A percentile compares a stretch with the other conserved stretches of the same genome.
Evolutionary conservation across 495 filamentous ascomycete genomes (phyloP).

Genomic region (Penicillium longicatenatum): DNA sequence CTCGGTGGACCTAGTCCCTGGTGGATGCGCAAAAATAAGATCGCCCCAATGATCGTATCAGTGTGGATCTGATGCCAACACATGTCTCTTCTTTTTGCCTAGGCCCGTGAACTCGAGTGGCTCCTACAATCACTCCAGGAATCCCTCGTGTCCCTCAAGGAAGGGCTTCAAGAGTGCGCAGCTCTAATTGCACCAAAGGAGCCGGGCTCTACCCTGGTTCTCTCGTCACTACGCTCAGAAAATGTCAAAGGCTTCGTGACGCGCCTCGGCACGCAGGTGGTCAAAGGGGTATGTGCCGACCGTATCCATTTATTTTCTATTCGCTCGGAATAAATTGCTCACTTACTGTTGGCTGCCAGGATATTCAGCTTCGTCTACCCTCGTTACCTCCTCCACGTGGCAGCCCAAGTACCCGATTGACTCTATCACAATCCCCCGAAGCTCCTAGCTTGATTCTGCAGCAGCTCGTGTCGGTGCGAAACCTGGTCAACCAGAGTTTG

Average conservation of each 20-base stretch:
- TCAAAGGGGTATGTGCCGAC: slow-evolving; percentile 65
- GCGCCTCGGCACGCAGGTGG: slow-evolving; percentile 71
- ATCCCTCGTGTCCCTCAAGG: slow-evolving; percentile 73
- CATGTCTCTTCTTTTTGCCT: slow-evolving; percentile 10
- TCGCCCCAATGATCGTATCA: slow-evolving; percentile 9
- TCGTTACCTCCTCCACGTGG: slow-evolving; percentile 52
- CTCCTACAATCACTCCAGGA: slow-evolving; percentile 77
- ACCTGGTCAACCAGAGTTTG: slow-evolving; percentile 74
- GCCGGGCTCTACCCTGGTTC: slow-evolving; percentile 79
- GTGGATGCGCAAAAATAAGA: slow-evolving; percentile 20
- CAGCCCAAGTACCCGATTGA: slow-evolving; percentile 53
- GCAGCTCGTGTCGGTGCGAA: slow-evolving; percentile 68
- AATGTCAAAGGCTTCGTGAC: slow-evolving; percentile 90
- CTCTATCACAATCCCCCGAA: slow-evolving; percentile 49
- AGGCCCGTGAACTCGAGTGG: slow-evolving; percentile 85
- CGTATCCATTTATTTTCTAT: neutral
- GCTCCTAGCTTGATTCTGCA: slow-evolving; percentile 60
- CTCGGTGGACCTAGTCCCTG: slow-evolving; percentile 12
- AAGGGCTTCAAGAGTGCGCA: slow-evolving; percentile 86
- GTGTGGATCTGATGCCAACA: slow-evolving; percentile 30
- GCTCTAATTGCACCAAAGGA: slow-evolving; percentile 79
- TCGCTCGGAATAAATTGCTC: neutral
- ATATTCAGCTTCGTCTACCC: slow-evolving; percentile 51
- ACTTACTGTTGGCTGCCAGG: slow-evolving; percentile 30
- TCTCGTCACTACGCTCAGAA: slow-evolving; percentile 86